A percentile compares a stretch with the other conserved stretches of the same genome.
phyloP scores from a whole-genome alignment of 148 eudicot species.

The Fagopyrum esculentum region DNA sequence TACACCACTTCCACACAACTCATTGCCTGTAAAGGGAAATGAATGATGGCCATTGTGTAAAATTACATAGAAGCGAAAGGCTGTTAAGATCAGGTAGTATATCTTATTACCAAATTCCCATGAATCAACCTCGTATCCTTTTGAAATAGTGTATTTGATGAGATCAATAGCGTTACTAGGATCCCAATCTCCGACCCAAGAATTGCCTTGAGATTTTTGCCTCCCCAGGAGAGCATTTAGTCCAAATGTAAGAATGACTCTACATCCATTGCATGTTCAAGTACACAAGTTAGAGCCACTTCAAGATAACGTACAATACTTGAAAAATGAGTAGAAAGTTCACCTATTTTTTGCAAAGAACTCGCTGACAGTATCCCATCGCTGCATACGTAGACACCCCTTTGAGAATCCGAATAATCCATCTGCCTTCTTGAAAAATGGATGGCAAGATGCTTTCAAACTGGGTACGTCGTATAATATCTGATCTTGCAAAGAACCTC shows the following conservation, averaged over 20 bases:
- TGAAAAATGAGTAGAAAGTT: background rate
- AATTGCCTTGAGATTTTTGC: slow-evolving; percentile 20
- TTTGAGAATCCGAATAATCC: slow-evolving; percentile 39
- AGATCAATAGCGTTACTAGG: slow-evolving; percentile 60
- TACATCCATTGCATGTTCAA: slow-evolving; percentile 12
- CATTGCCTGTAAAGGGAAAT: slow-evolving; percentile 37
- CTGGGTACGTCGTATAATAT: slow-evolving; percentile 41
- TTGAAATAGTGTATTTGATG: slow-evolving; percentile 67
- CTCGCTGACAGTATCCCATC: slow-evolving; percentile 58
- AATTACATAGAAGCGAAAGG: background rate
- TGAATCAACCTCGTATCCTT: slow-evolving; percentile 76
- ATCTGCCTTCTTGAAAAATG: slow-evolving; percentile 24
- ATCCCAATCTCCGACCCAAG: slow-evolving; percentile 79
- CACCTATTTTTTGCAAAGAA: slow-evolving; percentile 63
- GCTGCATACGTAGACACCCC: slow-evolving; percentile 58
- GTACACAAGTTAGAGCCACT: background rate
- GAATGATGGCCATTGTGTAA: background rate
- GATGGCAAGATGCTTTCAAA: slow-evolving; percentile 28
- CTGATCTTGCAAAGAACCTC: slow-evolving; percentile 67
- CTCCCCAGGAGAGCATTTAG: slow-evolving; percentile 82
- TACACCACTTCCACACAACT: slow-evolving; percentile 47
- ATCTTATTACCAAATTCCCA: slow-evolving; percentile 77
- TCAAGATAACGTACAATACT: background rate
- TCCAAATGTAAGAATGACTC: slow-evolving; percentile 69
- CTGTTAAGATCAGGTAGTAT: background rate